A percentile compares a stretch with the other conserved stretches of the same genome.
Evolutionary conservation across 139 green algal genomes (phyloP).

Genomic region (Haematococcus lacustris): DNA sequence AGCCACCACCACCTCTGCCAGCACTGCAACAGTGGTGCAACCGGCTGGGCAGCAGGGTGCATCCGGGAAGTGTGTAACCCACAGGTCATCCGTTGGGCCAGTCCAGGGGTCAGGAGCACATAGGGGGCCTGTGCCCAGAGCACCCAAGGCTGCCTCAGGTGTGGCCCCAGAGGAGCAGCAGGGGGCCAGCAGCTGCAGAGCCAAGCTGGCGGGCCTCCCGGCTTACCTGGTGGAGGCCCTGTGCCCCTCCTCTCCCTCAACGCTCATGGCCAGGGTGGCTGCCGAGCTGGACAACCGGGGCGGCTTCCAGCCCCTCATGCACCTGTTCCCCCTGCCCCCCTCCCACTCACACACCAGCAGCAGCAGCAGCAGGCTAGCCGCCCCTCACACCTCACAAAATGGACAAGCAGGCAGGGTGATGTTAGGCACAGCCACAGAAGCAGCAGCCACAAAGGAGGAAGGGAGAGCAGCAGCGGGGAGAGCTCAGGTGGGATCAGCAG

Average conservation of each 20-base stretch:
- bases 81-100: not conserved
- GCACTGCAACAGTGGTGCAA: too few species aligned
- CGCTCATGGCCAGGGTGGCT: conserved; percentile 8
- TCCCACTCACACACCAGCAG: not conserved
- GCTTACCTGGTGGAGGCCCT: conserved; percentile 11
- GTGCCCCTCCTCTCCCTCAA: conserved; percentile 10
- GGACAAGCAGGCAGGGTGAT: too few species aligned
- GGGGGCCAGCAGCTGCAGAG: conserved; percentile 2
- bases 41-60: not conserved
- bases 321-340: conserved; percentile 21
- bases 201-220: not conserved
- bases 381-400: not conserved
- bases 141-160: too few species aligned
- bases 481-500: too few species aligned
- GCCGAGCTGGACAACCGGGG: conserved; percentile 27
- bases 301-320: conserved; percentile 41
- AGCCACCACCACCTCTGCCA: too few species aligned
- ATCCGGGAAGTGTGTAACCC: not conserved
- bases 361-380: not conserved
- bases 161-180: not conserved
- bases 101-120: not conserved
- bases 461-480: too few species aligned
- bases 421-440: too few species aligned
- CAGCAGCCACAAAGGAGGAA: too few species aligned
- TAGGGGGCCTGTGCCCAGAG: too few species aligned